Evolutionary conservation across 495 filamentous ascomycete genomes (phyloP), one percentile per base, ranked within the genome.

Genomic region (Penicillium lagena): DNA sequence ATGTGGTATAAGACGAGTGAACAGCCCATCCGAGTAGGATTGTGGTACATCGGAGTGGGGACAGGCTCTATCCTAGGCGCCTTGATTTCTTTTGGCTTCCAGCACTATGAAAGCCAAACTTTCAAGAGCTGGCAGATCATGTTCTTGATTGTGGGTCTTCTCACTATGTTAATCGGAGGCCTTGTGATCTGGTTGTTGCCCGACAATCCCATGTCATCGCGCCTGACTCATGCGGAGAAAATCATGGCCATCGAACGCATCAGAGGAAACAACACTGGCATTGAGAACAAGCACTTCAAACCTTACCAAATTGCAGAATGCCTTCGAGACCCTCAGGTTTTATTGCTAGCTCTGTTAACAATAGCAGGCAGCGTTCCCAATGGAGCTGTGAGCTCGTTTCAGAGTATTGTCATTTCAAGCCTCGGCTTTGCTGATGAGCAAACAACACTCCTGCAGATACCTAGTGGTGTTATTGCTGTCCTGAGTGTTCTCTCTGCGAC

Each of bases 281-380:
- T 82, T 2, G 76, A 77, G 13, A 82, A 76, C 47, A 80, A 76
- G 49, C 66, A 71, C n/a, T 82, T 80, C 46, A 79, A 79, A 28
- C 63, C 52, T 49, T 67, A 72, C 2, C 80, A 83, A 43, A 59
- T 73, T 27, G 66, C 62, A 35, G 76, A 79, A 47, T 68, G 71
- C 9, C 55, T 79, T 4, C 39, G 62, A 1, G 77, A 80, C 46
- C 76, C 74, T 1, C 64, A 75, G 40, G 75, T 74, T 37, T 79
- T 22, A 22, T 22, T 22, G 22, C 22, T 22, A 4, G 0, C 22
- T 22, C 22, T 22, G 22, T 22, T 22, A 22, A 22, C 22, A 22
- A 22, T 22, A 22, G 22, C 22, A 4, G 22, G 22, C 22, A 22
- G 22, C 22, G 22, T 22, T 4, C 22, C 22, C 22, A 22, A 22